Conservation (phyloP, 1,284 basidiomycete species). For the Austropuccinia psidii region DNA sequence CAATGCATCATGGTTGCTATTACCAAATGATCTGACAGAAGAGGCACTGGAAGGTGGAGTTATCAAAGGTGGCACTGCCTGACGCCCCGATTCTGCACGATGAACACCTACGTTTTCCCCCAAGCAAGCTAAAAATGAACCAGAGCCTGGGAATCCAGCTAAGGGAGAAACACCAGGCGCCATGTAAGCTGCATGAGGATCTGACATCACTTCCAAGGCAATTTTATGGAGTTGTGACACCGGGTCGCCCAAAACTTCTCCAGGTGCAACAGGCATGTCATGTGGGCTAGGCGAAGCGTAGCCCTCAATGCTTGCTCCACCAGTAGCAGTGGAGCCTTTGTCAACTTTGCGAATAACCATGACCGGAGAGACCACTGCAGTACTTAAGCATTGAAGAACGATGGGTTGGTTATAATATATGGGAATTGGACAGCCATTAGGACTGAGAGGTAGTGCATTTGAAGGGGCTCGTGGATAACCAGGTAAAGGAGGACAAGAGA, state of each 20-base stretch:
- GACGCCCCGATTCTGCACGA: slow-evolving; percentile 18
- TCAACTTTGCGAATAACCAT: slow-evolving; percentile 90
- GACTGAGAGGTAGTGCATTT: slow-evolving; percentile 68
- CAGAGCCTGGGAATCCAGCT: slow-evolving; percentile 18
- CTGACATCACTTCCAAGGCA: neutral
- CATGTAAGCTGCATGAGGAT: neutral
- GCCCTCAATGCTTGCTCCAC: slow-evolving; percentile 67
- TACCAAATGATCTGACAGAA: slow-evolving; percentile 23
- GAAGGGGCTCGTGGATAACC: slow-evolving; percentile 74
- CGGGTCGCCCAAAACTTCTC: slow-evolving; percentile 83
- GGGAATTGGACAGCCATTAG: slow-evolving; percentile 60
- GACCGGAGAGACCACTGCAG: slow-evolving; percentile 83
- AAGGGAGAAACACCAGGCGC: slow-evolving; percentile 8
- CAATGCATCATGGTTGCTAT: neutral
- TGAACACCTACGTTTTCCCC: slow-evolving; percentile 39
- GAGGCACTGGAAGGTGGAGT: slow-evolving; percentile 34
- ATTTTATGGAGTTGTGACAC: slow-evolving; percentile 81
- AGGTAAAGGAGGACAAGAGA: slow-evolving; percentile 53
- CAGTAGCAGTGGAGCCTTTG: slow-evolving; percentile 77
- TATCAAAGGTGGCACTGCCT: slow-evolving; percentile 5
- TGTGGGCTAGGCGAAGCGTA: slow-evolving; percentile 40
- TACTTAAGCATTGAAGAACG: slow-evolving; percentile 85
- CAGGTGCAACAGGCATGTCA: slow-evolving; percentile 49
- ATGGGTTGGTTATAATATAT: slow-evolving; percentile 95
- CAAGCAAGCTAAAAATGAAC: slow-evolving; percentile 38